A percentile compares a stretch with the other conserved stretches of the same genome.
Conservation (phyloP, 805 yeast genomes). For the Wickerhamiella dianesei region DNA sequence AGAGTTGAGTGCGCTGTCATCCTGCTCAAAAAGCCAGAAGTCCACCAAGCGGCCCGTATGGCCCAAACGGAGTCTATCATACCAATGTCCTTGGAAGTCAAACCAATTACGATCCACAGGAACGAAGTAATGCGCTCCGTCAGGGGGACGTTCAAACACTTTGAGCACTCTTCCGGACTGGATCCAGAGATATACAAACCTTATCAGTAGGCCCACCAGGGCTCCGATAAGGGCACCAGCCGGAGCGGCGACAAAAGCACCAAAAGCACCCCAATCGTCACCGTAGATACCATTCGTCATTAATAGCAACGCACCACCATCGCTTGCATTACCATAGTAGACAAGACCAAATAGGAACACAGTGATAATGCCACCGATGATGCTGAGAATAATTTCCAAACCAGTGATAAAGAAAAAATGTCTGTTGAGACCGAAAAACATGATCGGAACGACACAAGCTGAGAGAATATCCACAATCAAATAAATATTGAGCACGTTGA, state of each 20-base stretch:
- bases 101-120: background rate
- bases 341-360: conserved; percentile 75
- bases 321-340: conserved; percentile 49
- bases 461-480: conserved; percentile 83
- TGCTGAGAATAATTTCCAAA: conserved; percentile 69
- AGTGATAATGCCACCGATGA: conserved; percentile 63
- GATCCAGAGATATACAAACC: background rate
- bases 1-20: background rate
- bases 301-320: conserved; percentile 62
- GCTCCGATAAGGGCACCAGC: conserved; percentile 30
- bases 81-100: background rate
- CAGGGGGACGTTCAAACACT: background rate
- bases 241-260: conserved; percentile 85
- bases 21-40: background rate
- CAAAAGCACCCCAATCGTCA: conserved; percentile 85
- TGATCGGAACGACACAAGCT: conserved; percentile 68
- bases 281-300: conserved; percentile 52
- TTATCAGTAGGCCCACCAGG: background rate
- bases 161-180: background rate
- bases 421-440: conserved; percentile 63
- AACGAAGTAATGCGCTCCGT: background rate
- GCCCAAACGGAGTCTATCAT: background rate
- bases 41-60: background rate
- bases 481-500: conserved; percentile 70
- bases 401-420: conserved; percentile 57